phyloP scores from a whole-genome alignment of 176 grass and related monocot species.

The Phoenix roebelenii region DNA sequence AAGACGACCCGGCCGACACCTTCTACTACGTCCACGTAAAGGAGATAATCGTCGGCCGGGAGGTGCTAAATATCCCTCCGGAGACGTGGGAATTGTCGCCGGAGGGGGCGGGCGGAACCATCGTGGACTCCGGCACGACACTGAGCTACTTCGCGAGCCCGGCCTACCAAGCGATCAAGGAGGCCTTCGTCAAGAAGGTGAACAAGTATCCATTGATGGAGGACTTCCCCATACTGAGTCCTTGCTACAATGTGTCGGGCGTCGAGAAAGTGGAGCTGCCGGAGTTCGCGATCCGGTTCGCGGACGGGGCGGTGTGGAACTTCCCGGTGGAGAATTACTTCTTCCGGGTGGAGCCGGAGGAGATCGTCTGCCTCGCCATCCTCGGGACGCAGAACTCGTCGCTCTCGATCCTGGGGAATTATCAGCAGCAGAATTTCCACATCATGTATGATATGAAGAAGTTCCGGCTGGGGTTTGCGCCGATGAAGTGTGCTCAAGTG shows the following conservation, averaged over 20 bases:
- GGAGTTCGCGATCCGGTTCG: conserved; percentile 50
- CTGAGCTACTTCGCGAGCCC: conserved; percentile 84
- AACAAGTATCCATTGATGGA: conserved; percentile 33
- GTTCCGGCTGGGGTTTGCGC: conserved; percentile 67
- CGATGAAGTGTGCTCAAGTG: conserved; percentile 61
- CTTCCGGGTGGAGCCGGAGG: conserved; percentile 55
- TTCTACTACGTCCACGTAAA: conserved; percentile 86
- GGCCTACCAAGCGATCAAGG: conserved; percentile 51
- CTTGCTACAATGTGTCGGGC: conserved; percentile 83
- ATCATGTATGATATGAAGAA: conserved; percentile 63
- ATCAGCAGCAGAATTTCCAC: conserved; percentile 97
- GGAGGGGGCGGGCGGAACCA: conserved; percentile 71
- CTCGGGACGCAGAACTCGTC: conserved; percentile 47
- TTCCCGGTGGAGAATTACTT: conserved; percentile 92
- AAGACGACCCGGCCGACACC: conserved; percentile 27
- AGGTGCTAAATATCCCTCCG: conserved; percentile 28
- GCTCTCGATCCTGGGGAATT: conserved; percentile 77
- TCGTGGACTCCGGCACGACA: conserved; percentile 92
- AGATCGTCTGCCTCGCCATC: conserved; percentile 63
- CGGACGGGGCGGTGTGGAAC: conserved; percentile 70
- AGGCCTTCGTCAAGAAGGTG: conserved; percentile 54
- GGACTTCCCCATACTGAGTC: conserved; percentile 59
- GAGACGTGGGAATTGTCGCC: conserved; percentile 28
- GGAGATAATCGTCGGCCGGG: conserved; percentile 45
- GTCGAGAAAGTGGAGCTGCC: conserved; percentile 56